Evolutionary conservation across 2,329 filamentous ascomycete species (phyloP), one percentile per base, ranked within the genome.

Genomic region (Diaporthe longicolla): DNA sequence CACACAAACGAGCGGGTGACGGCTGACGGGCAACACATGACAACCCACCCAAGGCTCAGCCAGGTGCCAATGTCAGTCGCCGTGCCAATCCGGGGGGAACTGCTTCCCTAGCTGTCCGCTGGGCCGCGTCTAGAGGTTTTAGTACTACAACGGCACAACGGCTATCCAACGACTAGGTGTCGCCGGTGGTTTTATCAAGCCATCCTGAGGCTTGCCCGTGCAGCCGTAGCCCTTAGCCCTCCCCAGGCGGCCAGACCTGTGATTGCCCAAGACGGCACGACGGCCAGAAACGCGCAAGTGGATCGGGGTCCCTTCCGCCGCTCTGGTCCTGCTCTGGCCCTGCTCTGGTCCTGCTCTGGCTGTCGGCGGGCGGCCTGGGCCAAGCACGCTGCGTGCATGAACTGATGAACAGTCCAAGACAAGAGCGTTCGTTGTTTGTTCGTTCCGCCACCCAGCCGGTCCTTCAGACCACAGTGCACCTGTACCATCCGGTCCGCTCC

Each of bases 111-210:
- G 69, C 45, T 63, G 69, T 26, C 35, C 43, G 69, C 29, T 71
- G 69, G 54, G 35, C 57, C 45, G 57, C 45, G 69, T 63, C 69
- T 71, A 63, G 40, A 43, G 45, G 52, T 55, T 19, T 43, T 71
- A 43, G 48, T 61, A 61, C 57, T 43, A 61, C 69, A 71, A 52
- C 57, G 69, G 69, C 59, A 71, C 69, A 71, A 63, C 57, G 69
- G 57, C 55, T 54, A 63, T 29, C 55, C 58, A 63, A 24, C 37
- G 65, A 40, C 45, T 50, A 70, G 54, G 55, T 54, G 54, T 73
- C 57, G 57, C 72, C 55, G 45, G 37, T 70, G 43, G 37, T 58
- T 55, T 65, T 68, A 55, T 54, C 71, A 15, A 43, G 26, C 32
- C 61, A 37, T 61, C 58, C 48, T 59, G 43, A 61, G 35, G 55